Evolutionary conservation across 352 stramenopile genomes (phyloP).

Genomic region (Phytophthora parvispora): DNA sequence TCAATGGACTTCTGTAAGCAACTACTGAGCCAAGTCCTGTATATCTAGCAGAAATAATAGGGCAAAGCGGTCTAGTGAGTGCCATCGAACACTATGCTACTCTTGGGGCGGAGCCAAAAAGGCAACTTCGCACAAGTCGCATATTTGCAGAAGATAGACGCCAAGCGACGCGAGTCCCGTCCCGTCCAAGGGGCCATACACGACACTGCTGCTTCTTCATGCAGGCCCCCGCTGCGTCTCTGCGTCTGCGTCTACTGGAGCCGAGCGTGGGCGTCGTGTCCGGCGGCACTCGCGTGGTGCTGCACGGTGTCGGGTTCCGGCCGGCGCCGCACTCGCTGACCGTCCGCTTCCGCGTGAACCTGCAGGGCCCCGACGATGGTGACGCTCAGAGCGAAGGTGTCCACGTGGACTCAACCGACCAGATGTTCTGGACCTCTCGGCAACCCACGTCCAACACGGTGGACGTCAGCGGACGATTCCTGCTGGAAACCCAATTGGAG

Average conservation of each 20-base stretch:
- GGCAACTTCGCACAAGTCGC: not conserved
- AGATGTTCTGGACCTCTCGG: not conserved
- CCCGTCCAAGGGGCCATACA: not conserved
- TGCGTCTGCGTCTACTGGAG: conserved; percentile 70
- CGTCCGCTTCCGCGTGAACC: conserved; percentile 61
- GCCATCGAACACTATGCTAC: too few species aligned
- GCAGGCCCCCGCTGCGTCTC: conserved; percentile 1
- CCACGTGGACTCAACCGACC: conserved; percentile 2
- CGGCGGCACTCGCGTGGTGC: conserved; percentile 59
- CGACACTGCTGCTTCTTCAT: too few species aligned
- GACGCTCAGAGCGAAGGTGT: not conserved
- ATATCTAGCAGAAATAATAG: too few species aligned
- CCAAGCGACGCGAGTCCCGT: not conserved
- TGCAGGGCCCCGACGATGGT: conserved; percentile 22
- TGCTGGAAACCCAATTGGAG: conserved; percentile 71
- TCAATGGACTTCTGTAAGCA: too few species aligned
- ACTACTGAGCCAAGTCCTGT: too few species aligned
- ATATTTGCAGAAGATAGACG: conserved; percentile 1
- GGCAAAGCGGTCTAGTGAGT: too few species aligned
- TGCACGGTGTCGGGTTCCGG: conserved; percentile 74
- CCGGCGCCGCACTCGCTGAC: conserved; percentile 68
- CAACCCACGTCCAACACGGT: conserved; percentile 18
- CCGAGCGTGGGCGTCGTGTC: conserved; percentile 51
- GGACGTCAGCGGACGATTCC: conserved; percentile 56
- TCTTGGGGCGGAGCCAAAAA: too few species aligned